A percentile compares a stretch with the other conserved stretches of the same genome.
Evolutionary conservation across 768 basidiomycete genomes (phyloP).

Genomic region (Phlegmacium glaucopus): DNA sequence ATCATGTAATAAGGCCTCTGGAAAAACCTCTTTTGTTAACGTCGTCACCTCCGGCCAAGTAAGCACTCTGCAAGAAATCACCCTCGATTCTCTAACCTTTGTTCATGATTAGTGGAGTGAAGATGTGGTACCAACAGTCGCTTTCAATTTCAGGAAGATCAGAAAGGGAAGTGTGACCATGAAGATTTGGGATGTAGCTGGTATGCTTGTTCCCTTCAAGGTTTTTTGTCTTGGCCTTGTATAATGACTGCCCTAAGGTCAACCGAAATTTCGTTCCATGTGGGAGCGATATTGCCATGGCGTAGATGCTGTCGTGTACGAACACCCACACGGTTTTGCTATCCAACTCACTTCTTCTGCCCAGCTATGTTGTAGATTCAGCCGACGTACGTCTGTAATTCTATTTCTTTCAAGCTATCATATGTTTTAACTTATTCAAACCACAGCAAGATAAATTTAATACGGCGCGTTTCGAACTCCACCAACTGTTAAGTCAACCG

Average conservation of each 20-base stretch:
- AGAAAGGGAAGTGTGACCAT: constrained; percentile 87
- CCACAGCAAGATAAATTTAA: constrained; percentile 76
- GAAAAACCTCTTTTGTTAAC: constrained; percentile 94
- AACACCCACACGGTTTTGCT: constrained; percentile 8
- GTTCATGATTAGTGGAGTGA: constrained; percentile 88
- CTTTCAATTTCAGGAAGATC: constrained; percentile 88
- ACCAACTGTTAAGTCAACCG: constrained; percentile 69
- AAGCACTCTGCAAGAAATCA: constrained; percentile 6
- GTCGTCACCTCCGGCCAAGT: constrained; percentile 87
- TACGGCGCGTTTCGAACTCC: constrained; percentile 79
- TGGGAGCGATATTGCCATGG: constrained; percentile 95
- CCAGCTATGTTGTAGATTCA: constrained; percentile 91
- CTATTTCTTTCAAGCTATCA: background rate
- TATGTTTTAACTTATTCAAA: background rate
- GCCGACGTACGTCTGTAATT: constrained; percentile 57
- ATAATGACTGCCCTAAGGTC: constrained; percentile 45
- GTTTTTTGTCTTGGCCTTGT: background rate
- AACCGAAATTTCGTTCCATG: constrained; percentile 92
- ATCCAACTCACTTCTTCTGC: constrained; percentile 1
- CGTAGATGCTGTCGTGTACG: constrained; percentile 89
- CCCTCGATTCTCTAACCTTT: constrained; percentile 8
- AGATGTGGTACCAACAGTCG: constrained; percentile 94
- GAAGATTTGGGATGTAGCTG: constrained; percentile 96
- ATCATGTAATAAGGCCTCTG: constrained; percentile 63
- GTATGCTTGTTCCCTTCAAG: constrained; percentile 34